Conservation (phyloP, 805 yeast genomes). For the Lachancea fermentati region DNA sequence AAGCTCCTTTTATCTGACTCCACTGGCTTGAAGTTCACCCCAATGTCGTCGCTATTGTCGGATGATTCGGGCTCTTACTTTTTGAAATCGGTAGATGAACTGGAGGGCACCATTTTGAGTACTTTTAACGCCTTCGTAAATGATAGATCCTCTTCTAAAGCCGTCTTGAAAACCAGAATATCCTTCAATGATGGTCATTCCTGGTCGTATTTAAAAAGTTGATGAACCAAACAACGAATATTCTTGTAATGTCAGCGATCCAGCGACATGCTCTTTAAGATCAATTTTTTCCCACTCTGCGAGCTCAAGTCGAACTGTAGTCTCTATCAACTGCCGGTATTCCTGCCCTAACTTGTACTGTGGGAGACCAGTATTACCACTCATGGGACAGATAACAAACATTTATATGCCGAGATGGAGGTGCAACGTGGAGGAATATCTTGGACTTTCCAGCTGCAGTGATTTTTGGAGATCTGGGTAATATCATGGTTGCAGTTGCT, state of each 20-base stretch:
- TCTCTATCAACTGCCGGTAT: conserved; percentile 44
- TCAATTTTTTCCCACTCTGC: conserved; percentile 21
- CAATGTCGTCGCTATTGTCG: not conserved
- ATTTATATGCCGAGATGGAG: conserved; percentile 71
- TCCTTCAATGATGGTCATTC: conserved; percentile 49
- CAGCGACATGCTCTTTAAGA: conserved; percentile 47
- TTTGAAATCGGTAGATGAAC: not conserved
- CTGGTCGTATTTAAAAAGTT: conserved; percentile 45
- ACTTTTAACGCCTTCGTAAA: not conserved
- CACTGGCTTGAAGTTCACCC: conserved; percentile 27
- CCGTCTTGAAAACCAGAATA: conserved; percentile 31
- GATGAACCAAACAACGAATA: conserved; percentile 37
- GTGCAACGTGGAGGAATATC: conserved; percentile 60
- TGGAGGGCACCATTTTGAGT: conserved; percentile 1
- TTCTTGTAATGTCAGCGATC: conserved; percentile 27
- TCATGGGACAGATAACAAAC: conserved; percentile 33
- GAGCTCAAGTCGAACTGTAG: not conserved
- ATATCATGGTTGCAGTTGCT: conserved; percentile 57
- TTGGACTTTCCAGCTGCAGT: conserved; percentile 48
- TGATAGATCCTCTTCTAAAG: not conserved
- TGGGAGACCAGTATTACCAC: conserved; percentile 11
- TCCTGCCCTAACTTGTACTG: conserved; percentile 19
- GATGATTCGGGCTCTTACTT: conserved; percentile 3
- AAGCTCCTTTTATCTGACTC: conserved; percentile 27
- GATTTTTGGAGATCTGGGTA: conserved; percentile 75